Conservation (phyloP, 768 basidiomycete genomes). For the Krasilnikovozyma curviuscula region DNA sequence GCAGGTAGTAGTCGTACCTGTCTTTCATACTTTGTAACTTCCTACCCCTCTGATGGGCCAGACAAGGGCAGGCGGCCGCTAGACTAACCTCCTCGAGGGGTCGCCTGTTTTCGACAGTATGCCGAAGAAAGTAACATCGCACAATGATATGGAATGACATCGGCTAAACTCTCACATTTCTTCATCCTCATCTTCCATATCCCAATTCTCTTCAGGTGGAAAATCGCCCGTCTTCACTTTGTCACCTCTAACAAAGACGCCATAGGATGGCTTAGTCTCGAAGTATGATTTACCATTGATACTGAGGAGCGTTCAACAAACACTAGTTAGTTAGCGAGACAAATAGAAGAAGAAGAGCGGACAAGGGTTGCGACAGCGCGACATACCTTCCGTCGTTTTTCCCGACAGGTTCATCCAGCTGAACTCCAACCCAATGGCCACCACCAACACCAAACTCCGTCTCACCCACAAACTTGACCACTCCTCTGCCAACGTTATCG, state of each 20-base stretch:
- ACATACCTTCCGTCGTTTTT: constrained; percentile 90
- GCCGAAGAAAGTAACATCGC: too few species aligned
- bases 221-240: constrained; percentile 67
- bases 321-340: not conserved
- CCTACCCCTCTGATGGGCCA: too few species aligned
- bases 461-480: constrained; percentile 65
- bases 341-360: not conserved
- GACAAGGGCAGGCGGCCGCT: too few species aligned
- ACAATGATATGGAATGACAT: too few species aligned
- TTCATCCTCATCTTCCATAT: constrained; percentile 49
- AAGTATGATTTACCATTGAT: constrained; percentile 78
- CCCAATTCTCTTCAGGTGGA: constrained; percentile 54
- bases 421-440: constrained; percentile 65
- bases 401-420: constrained; percentile 87
- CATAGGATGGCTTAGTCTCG: constrained; percentile 51
- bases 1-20: too few species aligned
- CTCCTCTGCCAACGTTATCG: constrained; percentile 44
- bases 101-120: too few species aligned
- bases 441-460: constrained; percentile 55
- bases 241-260: constrained; percentile 71
- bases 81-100: too few species aligned
- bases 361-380: not conserved
- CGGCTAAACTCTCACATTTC: too few species aligned
- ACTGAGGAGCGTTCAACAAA: constrained; percentile 27
- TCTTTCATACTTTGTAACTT: too few species aligned